Percentiles rank a stretch among this genome's conserved stretches.
These are phyloP conservation scores for Calonectria multiphialidica DNA, from an alignment of 2,329 filamentous ascomycete genomes.

Conservation along the genomic window DNA sequence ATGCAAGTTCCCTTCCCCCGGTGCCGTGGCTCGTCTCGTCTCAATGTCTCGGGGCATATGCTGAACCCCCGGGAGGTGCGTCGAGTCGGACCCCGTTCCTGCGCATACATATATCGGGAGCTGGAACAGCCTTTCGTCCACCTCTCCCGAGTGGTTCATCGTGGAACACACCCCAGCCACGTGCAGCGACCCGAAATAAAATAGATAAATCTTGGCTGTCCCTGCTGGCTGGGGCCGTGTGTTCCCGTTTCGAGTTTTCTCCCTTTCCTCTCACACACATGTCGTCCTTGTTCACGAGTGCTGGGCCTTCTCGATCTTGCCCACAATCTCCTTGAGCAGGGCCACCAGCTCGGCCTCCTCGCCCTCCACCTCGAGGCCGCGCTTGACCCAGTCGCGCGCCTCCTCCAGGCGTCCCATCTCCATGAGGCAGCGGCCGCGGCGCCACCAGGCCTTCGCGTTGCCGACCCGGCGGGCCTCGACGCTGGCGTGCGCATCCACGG, in stretches of 20 bases:
- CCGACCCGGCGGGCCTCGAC: conserved; percentile 88
- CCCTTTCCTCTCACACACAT: no score
- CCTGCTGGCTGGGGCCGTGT: not conserved
- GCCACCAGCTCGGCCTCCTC: conserved; percentile 73
- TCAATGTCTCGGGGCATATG: not conserved
- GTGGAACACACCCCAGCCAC: not conserved
- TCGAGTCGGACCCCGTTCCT: not conserved
- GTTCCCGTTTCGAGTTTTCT: not conserved
- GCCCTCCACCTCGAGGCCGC: conserved; percentile 86
- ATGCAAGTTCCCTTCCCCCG: not conserved
- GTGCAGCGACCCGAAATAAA: not conserved
- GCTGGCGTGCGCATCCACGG: conserved; percentile 88
- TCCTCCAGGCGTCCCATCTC: conserved; percentile 94
- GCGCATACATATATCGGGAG: not conserved
- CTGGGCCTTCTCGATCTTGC: conserved; percentile 56
- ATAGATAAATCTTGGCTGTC: no score
- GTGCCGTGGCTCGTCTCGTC: conserved; percentile 4
- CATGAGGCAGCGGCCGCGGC: conserved; percentile 83
- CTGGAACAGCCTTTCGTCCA: not conserved
- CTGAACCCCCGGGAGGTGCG: not conserved
- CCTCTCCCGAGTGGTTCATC: not conserved
- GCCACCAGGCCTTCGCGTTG: conserved; percentile 96
- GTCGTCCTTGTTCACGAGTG: conserved; percentile 8
- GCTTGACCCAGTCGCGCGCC: conserved; percentile 81
- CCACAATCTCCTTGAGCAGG: conserved; percentile 73